These are phyloP conservation scores for Talaromyces sp. DNA, from an alignment of 2,329 filamentous ascomycete species.

Conservation along the genomic window DNA sequence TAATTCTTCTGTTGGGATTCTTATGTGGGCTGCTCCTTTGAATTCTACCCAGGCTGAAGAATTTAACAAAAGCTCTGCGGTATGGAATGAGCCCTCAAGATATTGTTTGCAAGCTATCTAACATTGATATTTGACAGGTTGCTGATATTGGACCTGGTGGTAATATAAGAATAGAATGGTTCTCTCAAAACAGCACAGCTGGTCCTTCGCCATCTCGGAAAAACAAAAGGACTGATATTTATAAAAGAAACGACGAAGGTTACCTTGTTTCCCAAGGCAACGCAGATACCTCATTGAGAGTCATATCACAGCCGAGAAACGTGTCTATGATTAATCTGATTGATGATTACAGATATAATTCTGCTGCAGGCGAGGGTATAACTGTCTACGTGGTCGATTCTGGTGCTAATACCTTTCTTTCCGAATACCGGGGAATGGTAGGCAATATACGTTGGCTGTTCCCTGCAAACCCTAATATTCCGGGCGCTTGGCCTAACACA, in stretches of 20 bases:
- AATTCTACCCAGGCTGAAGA: neutral
- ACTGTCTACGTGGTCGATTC: constrained; percentile 1
- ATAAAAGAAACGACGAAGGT: neutral
- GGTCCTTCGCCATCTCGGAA: too few species aligned
- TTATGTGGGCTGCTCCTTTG: neutral
- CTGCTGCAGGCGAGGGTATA: neutral
- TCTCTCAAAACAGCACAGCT: too few species aligned
- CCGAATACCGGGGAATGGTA: neutral
- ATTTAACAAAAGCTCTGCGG: neutral
- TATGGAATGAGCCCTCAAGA: neutral
- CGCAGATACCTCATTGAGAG: neutral
- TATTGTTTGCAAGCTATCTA: neutral
- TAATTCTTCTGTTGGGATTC: neutral
- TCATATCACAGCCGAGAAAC: neutral
- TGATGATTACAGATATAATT: neutral
- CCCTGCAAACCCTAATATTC: neutral
- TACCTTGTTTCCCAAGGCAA: neutral
- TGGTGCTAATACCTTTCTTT: neutral
- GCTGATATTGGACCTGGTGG: neutral
- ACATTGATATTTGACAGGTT: neutral
- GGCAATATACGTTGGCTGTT: neutral
- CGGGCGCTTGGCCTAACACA: neutral
- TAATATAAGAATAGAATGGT: neutral
- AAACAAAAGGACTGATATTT: too few species aligned
- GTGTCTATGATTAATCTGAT: neutral